phyloP scores from a whole-genome alignment of 345 rosid species.

The Salix dunnii region DNA sequence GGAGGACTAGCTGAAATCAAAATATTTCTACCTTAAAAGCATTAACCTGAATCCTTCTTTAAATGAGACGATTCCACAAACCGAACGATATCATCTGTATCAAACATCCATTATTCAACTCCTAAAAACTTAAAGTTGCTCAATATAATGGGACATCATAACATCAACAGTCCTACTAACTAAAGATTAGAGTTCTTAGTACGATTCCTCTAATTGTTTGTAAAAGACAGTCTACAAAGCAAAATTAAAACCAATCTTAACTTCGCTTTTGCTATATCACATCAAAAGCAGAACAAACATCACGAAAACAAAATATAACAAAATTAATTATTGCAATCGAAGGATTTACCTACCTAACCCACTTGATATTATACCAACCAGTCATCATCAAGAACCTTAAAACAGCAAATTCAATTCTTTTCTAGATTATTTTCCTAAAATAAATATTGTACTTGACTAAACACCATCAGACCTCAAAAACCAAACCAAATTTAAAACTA shows the following conservation, averaged over 20 bases:
- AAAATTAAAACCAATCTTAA: neutral
- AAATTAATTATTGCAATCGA: neutral
- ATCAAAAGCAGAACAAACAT: neutral
- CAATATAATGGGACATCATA: neutral
- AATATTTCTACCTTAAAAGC: neutral
- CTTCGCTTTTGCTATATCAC: neutral
- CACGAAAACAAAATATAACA: neutral
- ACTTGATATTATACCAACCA: neutral
- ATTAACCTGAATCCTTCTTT: neutral
- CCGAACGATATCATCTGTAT: neutral
- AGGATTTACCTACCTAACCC: neutral
- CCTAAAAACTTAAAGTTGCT: neutral
- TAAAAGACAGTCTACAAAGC: neutral
- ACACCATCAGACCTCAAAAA: neutral
- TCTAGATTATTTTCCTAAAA: neutral
- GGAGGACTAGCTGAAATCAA: neutral
- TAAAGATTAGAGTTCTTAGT: neutral
- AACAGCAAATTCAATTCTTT: neutral
- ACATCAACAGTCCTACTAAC: neutral
- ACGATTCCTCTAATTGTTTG: neutral
- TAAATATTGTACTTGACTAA: neutral
- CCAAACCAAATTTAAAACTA: neutral
- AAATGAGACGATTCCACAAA: neutral
- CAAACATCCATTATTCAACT: neutral
- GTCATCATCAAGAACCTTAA: neutral